Base-by-base conservation (phyloP, 2,329 filamentous ascomycete species). In the Hypoxylon sp. region DNA sequence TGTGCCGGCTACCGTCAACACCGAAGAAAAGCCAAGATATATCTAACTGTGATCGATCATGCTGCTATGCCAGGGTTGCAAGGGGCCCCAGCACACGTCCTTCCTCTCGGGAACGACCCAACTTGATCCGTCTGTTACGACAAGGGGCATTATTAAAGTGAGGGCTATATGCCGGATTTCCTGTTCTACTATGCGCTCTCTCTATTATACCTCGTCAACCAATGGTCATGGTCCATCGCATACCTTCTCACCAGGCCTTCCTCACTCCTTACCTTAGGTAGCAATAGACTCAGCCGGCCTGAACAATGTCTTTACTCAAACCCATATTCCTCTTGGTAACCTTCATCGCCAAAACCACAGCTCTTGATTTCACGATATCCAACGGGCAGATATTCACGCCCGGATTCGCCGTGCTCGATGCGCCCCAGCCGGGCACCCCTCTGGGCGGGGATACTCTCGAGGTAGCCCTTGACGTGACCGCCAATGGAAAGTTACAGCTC, bases 331-430 rank as follows among this genome's bases (percentile, higher is more conserved):
- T 71, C 48, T 57, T 74, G 48, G 61, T 66, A 35, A 48, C 74
- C n/a, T 63, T 75, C 11, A 54, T 72, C 20, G 61, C 65, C 33
- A 64, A 57, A 13, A 57, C 67, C 13, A 57, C 65, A 7, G 76
- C 76, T 4, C 68, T 74, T 37, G 76, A 79, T 58, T 88, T 88
- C 66, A 84, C 81, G 17, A 81, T 85, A 48, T 74, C 84, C 18
- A 84, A 84, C 64, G 88, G 88, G 13, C 86, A 90, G 66, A 83
- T 91, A 50, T 89, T 83, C 67, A 91, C 88, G 0, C 87, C 88
- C 0, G 88, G 88, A 0, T 81, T 90, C 52, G 87, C 82, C 20
- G 82, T 90, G 53, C 75, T 90, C 29, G 82, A 90, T 72, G 81
- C 88, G 26, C 86, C 86, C 10, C 86, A 89, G 60, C 86, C 86